Evolutionary conservation across 768 basidiomycete species (phyloP), one percentile per base, ranked within the genome.

Genomic region (Cystobasidium onofrii): DNA sequence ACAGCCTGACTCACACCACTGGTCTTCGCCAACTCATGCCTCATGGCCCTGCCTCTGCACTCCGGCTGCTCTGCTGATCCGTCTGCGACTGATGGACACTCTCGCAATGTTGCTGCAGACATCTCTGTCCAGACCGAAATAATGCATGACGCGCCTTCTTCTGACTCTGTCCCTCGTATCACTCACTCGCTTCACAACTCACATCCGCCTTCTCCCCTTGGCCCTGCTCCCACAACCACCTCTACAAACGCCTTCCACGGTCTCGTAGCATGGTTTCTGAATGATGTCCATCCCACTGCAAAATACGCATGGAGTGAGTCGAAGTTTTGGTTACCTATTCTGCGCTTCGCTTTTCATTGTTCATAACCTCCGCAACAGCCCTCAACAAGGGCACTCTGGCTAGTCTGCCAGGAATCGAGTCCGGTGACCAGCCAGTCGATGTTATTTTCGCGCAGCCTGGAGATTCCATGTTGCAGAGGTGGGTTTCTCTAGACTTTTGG

Each of bases 171-270:
- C 6, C n/a, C n/a, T n/a, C n/a, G n/a, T n/a, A n/a, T n/a, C 20
- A 15, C 57, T n/a, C 52, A n/a, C 25, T 25, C 54, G 4, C 27
- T 13, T 27, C 23, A 12, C 57, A 2, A 29, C 57, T 15, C 57
- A 27, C 33, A 27, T 13, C 15, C 33, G 27, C 33, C 7, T 15
- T 9, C 57, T 60, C 6, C 57, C 23, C 6, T 27, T 29, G 13
- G 9, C 33, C 2, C 57, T 9, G 12, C 57, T 13, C 13, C 57
- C 15, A 34, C 27, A 27, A 9, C n/a, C 7, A 66, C 44, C 36
- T n/a, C 65, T 4, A 67, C 65, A 55, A 44, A 71, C 25, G 69
- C 69, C 1, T 71, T 71, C 44, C 25, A 55, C n/a, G 69, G 55
- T 31, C 69, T 71, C 20, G 55, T 60, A 7, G 69, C 54, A 13